Conservation (phyloP, 2,329 filamentous ascomycete species). For the Scopulariopsis brevicaulis region DNA sequence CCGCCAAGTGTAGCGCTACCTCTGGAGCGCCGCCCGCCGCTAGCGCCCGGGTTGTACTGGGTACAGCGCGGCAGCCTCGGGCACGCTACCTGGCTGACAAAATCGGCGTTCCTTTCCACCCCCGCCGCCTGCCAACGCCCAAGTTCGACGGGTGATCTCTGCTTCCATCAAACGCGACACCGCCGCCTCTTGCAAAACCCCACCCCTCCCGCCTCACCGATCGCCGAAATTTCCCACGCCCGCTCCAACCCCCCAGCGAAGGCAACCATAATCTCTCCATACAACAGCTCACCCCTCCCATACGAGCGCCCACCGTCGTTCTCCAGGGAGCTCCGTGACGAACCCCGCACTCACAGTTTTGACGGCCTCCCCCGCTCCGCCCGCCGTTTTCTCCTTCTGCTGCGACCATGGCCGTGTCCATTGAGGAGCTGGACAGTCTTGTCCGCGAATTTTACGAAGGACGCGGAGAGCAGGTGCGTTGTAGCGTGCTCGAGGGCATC, state of each 20-base stretch:
- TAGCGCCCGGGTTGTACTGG: background rate
- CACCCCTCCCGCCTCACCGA: background rate
- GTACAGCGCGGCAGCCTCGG: background rate
- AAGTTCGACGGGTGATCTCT: background rate
- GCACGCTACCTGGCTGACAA: slow-evolving; percentile 2
- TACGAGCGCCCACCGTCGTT: background rate
- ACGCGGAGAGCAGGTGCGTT: slow-evolving; percentile 76
- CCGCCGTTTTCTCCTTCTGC: slow-evolving; percentile 8
- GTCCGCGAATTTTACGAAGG: slow-evolving; percentile 97
- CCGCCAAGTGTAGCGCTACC: slow-evolving; percentile 6
- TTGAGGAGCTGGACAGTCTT: slow-evolving; percentile 91
- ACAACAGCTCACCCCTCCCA: background rate
- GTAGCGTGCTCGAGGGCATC: slow-evolving; percentile 1
- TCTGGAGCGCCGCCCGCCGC: background rate
- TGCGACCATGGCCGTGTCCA: slow-evolving; percentile 54
- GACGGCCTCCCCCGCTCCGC: background rate
- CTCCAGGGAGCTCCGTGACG: background rate
- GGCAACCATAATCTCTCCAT: background rate
- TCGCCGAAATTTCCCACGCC: background rate
- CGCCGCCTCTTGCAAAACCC: background rate
- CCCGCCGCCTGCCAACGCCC: background rate
- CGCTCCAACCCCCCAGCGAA: background rate
- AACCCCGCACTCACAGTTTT: slow-evolving; percentile 3
- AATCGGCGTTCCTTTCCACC: background rate
- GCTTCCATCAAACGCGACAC: background rate